Evolutionary conservation across 2,329 filamentous ascomycete species (phyloP), one percentile per base, ranked within the genome.

Genomic region (Arthrinium puccinioides): DNA sequence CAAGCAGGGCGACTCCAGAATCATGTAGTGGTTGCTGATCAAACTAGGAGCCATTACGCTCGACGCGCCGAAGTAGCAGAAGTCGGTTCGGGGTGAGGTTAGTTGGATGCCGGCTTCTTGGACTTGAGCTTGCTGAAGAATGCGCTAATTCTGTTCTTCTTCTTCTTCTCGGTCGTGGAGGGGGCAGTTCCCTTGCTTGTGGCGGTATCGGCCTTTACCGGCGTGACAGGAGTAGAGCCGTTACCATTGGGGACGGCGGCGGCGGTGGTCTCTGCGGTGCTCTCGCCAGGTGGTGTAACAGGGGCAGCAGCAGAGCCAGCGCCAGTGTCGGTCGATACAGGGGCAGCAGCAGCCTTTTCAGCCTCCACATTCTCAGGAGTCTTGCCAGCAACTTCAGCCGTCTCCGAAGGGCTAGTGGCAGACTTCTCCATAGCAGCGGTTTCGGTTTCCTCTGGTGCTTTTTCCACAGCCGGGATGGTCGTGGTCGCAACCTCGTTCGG

Each of bases 61-160:
- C 15, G 8, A 23, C 20, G 32, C n/a, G 24, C 21, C 21, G 16
- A 18, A 13, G 11, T 10, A 21, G 8, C 32, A 16, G 14, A 14
- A n/a, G n/a, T n/a, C n/a, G n/a, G n/a, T n/a, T n/a, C n/a, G n/a
- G n/a, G n/a, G n/a, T n/a, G n/a, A n/a, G n/a, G n/a, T n/a, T n/a
- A n/a, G n/a, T 25, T 21, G 28, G 40, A 40, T 21, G 30, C 30
- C 15, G 36, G 21, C 39, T 38, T 44, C 29, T 44, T 42, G 36
- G 37, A 30, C 36, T 37, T 42, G 23, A 44, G 28, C 39, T 44
- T 44, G 28, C 28, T 26, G 48, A 70, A 67, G 44, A 68, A 59
- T 16, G 57, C 57, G 47, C 65, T 69, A 21, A 61, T 42, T 21
- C 64, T 53, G 45, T 61, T 57, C 52, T 65, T 64, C 49, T 63